Evolutionary conservation across 495 filamentous ascomycete species (phyloP), one percentile per base, ranked within the genome.

Genomic region (Choiromyces venosus): DNA sequence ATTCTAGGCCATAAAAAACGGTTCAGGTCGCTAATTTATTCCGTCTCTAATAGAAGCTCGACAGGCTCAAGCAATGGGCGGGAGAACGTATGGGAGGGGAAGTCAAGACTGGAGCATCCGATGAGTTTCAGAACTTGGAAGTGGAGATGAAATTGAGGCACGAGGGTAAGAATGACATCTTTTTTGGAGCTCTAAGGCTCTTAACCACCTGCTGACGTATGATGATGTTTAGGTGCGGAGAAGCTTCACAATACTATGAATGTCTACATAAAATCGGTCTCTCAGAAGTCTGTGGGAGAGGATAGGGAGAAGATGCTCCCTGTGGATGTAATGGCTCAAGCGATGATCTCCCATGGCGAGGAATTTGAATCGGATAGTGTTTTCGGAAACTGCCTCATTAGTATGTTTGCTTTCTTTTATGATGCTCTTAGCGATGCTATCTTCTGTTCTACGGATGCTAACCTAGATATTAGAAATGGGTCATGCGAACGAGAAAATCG

Each of bases 61-160:
- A 93, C 83, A 91, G 96, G 74, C 90, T 97, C 85, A 96, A 95
- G 86, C 95, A 99, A 91, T 99, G 94, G 94, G 93, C 93, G 16
- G 92, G 93, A 71, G 95, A 99, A 85, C 90, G 93, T 84, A 97
- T 99, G 93, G 95, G 95, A 78, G 89, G 89, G 67, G 95, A 98
- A 83, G 88, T 88, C 80, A 97, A 94, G 84, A 97, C 94, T 18
- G 90, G 85, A 80, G 88, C 92, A 68, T 91, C 93, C 0, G 93
- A 99, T 68, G 91, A 98, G 75, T 98, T 99, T 87, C 97, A 93
- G 84, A 88, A 89, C 70, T 84, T 97, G 80, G 94, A 99, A 83
- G 87, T 89, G 65, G 96, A 99, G 83, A 98, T 99, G 96, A 87
- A 87, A 65, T 86, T 97, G 75, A 87, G 95, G 65, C 91, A 97